Percentiles rank a stretch among this genome's conserved stretches.
phyloP scores from a whole-genome alignment of 2,329 filamentous ascomycete species.

The Exserohilum rostratum region DNA sequence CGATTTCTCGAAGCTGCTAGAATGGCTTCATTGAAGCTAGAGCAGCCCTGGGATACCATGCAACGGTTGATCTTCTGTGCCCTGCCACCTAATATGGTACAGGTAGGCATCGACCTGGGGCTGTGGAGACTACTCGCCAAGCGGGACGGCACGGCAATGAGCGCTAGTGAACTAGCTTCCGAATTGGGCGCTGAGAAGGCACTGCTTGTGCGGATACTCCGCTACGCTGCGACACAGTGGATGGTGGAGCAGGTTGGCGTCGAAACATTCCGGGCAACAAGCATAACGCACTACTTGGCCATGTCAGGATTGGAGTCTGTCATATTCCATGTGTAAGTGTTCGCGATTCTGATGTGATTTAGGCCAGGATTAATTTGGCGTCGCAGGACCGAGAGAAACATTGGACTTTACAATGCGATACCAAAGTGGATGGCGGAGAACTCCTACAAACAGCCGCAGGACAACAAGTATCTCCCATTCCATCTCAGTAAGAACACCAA shows the following conservation, averaged over 20 bases:
- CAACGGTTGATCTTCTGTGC: conserved; percentile 7
- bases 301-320: conserved; percentile 11
- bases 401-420: conserved; percentile 9
- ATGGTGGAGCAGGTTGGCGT: conserved; percentile 10
- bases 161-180: not conserved
- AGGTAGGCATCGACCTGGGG: conserved; percentile 7
- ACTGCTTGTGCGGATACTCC: conserved; percentile 5
- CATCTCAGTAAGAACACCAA: conserved; percentile 6
- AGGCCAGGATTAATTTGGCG: not conserved
- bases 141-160: conserved; percentile 1
- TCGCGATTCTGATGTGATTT: too few species aligned
- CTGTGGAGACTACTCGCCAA: conserved; percentile 5
- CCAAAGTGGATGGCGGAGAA: conserved; percentile 9
- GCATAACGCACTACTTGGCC: conserved; percentile 1
- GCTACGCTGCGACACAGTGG: conserved; percentile 9
- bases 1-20: conserved; percentile 7
- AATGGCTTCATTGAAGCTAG: conserved; percentile 9
- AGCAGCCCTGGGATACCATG: conserved; percentile 11
- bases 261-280: conserved; percentile 4
- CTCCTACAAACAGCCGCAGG: conserved; percentile 5
- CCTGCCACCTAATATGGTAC: conserved; percentile 7
- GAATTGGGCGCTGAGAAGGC: conserved; percentile 5
- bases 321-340: conserved; percentile 8
- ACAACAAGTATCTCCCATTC: conserved; percentile 10
- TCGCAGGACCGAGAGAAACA: conserved; percentile 8